Conservation (phyloP, 169 alveolate genomes). For the Babesia gibsoni region DNA sequence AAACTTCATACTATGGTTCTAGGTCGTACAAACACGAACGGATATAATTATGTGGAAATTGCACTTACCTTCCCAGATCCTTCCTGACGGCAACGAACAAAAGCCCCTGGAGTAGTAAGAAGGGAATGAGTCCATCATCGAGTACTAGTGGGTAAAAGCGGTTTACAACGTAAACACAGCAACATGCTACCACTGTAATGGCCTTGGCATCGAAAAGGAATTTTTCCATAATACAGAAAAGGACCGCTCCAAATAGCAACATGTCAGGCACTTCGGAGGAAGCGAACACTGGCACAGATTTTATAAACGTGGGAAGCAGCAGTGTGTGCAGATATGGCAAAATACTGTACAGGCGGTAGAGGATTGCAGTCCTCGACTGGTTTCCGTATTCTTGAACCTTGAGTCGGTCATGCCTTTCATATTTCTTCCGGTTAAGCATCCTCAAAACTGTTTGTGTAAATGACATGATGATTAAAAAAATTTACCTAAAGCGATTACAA, state of each 20-base stretch:
- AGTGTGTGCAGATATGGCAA: constrained; percentile 3
- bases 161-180: background rate
- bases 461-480: background rate
- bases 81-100: background rate
- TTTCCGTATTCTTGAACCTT: background rate
- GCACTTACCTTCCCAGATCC: constrained; percentile 20
- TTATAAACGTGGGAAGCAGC: constrained; percentile 5
- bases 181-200: background rate
- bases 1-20: no score
- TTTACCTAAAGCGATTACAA: constrained; percentile 6
- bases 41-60: no score
- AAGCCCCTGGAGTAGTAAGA: background rate
- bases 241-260: constrained; percentile 5
- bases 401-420: background rate
- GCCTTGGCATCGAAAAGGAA: constrained; percentile 7
- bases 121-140: background rate
- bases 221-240: background rate
- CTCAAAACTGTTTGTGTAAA: background rate
- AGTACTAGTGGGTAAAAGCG: background rate
- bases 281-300: background rate
- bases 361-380: background rate
- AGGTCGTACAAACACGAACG: no score
- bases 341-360: constrained; percentile 8
- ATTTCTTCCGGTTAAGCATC: constrained; percentile 7
- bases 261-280: background rate